These are phyloP conservation scores for Pseudogymnoascus sp. DNA, from an alignment of 2,329 filamentous ascomycete genomes.

Conservation along the genomic window DNA sequence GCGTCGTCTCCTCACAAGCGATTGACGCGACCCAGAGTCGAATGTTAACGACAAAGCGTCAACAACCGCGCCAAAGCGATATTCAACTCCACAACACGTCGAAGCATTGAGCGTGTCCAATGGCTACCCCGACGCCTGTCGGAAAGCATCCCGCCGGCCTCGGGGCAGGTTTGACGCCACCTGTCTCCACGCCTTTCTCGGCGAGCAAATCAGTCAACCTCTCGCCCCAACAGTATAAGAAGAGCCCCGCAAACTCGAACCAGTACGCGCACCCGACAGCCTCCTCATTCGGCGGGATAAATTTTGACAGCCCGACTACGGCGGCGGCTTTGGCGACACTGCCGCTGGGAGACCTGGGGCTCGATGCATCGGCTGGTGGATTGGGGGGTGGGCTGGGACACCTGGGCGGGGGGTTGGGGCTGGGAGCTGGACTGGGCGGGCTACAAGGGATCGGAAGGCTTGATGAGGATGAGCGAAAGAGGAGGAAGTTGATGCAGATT, in stretches of 20 bases:
- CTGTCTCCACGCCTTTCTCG: slow-evolving; percentile 60
- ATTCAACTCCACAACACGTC: not conserved
- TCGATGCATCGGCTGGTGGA: slow-evolving; percentile 33
- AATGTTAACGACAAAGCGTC: not conserved
- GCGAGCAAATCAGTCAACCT: slow-evolving; percentile 37
- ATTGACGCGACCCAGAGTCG: not conserved
- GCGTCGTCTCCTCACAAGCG: not conserved
- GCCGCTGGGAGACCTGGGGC: slow-evolving; percentile 40
- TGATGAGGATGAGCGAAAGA: slow-evolving; percentile 44
- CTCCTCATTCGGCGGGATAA: slow-evolving; percentile 35
- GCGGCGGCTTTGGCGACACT: slow-evolving; percentile 53
- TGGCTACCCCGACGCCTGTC: slow-evolving; percentile 29
- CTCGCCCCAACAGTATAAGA: slow-evolving; percentile 52
- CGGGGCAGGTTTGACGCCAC: slow-evolving; percentile 45
- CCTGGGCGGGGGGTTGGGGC: slow-evolving; percentile 9
- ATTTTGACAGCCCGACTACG: slow-evolving; percentile 57
- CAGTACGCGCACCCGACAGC: slow-evolving; percentile 34
- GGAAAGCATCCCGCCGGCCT: slow-evolving; percentile 20
- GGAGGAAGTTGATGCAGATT: slow-evolving; percentile 32
- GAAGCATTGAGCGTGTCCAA: slow-evolving; percentile 11
- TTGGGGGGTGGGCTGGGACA: slow-evolving; percentile 15
- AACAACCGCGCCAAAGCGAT: not conserved
- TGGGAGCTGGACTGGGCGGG: not conserved
- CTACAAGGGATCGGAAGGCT: slow-evolving; percentile 16
- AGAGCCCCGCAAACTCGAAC: slow-evolving; percentile 49